phyloP scores from a whole-genome alignment of 2,329 filamentous ascomycete genomes.

The Diaporthe nobilis region DNA sequence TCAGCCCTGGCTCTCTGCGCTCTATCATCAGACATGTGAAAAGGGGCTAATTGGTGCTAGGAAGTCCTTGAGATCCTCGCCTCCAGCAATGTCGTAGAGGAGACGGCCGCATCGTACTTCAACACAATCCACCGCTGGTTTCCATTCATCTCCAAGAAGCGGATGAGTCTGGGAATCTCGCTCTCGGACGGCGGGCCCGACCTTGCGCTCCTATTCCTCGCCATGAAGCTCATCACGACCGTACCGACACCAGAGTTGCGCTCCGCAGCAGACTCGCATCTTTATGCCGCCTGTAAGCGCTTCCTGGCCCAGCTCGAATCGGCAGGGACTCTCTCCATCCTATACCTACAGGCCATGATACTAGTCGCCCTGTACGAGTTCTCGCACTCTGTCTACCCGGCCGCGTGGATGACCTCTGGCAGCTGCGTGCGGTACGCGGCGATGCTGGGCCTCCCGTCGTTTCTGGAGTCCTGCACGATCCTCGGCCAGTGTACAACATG shows the following conservation, averaged over 20 bases:
- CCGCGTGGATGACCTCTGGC: conserved; percentile 63
- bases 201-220: conserved; percentile 61
- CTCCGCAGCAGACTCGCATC: conserved; percentile 50
- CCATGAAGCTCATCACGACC: conserved; percentile 62
- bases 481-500: conserved; percentile 57
- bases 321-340: conserved; percentile 57
- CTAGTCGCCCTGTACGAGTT: conserved; percentile 63
- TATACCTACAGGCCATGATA: conserved; percentile 60
- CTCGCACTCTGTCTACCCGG: conserved; percentile 64
- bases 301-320: conserved; percentile 58
- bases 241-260: conserved; percentile 52
- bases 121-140: conserved; percentile 61
- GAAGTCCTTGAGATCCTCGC: conserved; percentile 58
- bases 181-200: conserved; percentile 61
- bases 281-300: conserved; percentile 60
- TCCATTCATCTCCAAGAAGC: conserved; percentile 62
- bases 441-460: conserved; percentile 58
- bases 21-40: not conserved
- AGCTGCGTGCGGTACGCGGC: conserved; percentile 60
- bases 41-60: conserved; percentile 42
- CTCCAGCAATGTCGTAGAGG: conserved; percentile 53
- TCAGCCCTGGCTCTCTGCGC: not conserved
- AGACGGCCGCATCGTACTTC: conserved; percentile 58
- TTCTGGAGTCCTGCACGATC: conserved; percentile 53
- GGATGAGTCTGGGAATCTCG: conserved; percentile 58